Base-by-base conservation (phyloP, 1,139 yeast species). In the Arxiozyma slooffiae region DNA sequence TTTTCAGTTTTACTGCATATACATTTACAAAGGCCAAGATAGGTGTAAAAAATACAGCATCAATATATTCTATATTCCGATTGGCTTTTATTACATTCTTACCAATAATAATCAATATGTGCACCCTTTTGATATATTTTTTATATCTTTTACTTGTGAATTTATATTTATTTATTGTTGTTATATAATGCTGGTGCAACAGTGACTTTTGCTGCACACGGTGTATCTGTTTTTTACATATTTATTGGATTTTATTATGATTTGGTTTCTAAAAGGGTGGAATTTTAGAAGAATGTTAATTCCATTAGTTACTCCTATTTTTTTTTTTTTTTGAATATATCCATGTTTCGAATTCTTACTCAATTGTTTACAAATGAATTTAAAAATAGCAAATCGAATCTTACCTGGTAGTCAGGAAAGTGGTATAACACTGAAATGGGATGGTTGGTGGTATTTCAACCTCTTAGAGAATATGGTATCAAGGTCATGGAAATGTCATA, bases 331-430 rank as follows among this genome's bases (percentile, higher is more conserved):
- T 58, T 81, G 17, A 92, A 85, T 54, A 71, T 78, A 20, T 61
- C 77, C 7, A n/a, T 83, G 1, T 74, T 78, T 52, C 75, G 79
- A 43, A 55, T 75, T 1, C 55, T 77, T 1, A 71, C 78, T 3
- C 67, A 79, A 4, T 58, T 78, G 4, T 62, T 85, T 17, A 74
- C 90, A 0, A 71, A 83, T 52, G 95, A 87, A 60, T 69, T 78
- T 53, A 74, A 72, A 44, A 78, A 75, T 53, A 81, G 78, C 53
- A 68, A 69, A 39, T 64, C 84, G 1, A 85, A 84, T 60, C 62
- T 75, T 26, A 82, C 90, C 0, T 88, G 96, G 95, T 88, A 96
- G 96, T 78, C 87, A 0, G 96, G 95, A 0, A 75, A 73, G 48
- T 87, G 96, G 96, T 62, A 75, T 41, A 70, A 68, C 14, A 74